Conservation (phyloP, 371 early-diverging fungal genomes). For the Lichtheimia hyalospora region DNA sequence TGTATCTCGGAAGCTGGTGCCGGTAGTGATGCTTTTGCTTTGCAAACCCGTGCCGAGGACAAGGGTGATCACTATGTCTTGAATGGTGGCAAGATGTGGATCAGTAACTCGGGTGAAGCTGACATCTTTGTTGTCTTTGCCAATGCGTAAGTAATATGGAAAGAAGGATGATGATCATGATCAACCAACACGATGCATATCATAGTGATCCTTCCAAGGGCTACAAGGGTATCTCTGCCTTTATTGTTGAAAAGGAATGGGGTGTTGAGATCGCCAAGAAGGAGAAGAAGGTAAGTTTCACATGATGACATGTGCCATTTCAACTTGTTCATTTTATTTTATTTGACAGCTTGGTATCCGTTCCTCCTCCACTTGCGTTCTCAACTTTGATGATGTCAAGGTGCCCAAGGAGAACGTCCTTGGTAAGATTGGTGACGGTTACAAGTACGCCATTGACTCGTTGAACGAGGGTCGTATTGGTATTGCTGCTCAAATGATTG, state of each 20-base stretch:
- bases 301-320: slow-evolving; percentile 2
- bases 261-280: slow-evolving; percentile 95
- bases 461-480: slow-evolving; percentile 99
- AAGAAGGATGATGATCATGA: not conserved
- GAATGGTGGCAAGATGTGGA: slow-evolving; percentile 94
- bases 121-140: slow-evolving; percentile 97
- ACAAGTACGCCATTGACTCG: slow-evolving; percentile 98
- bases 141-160: slow-evolving; percentile 60
- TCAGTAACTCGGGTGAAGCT: slow-evolving; percentile 86
- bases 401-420: slow-evolving; percentile 88
- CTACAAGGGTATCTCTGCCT: slow-evolving; percentile 98
- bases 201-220: slow-evolving; percentile 82
- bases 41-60: slow-evolving; percentile 91
- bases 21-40: slow-evolving; percentile 96
- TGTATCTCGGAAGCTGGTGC: slow-evolving; percentile 92
- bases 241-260: slow-evolving; percentile 93
- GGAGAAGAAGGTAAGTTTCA: slow-evolving; percentile 79
- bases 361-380: slow-evolving; percentile 92
- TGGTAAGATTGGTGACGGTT: slow-evolving; percentile 94
- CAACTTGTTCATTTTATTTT: no score
- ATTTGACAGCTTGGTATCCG: slow-evolving; percentile 83
- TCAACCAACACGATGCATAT: not conserved
- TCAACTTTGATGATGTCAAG: slow-evolving; percentile 91
- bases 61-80: slow-evolving; percentile 90
- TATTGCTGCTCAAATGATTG: slow-evolving; percentile 98